Conservation (phyloP, 805 yeast genomes). For the Komagataella pseudopastoris region DNA sequence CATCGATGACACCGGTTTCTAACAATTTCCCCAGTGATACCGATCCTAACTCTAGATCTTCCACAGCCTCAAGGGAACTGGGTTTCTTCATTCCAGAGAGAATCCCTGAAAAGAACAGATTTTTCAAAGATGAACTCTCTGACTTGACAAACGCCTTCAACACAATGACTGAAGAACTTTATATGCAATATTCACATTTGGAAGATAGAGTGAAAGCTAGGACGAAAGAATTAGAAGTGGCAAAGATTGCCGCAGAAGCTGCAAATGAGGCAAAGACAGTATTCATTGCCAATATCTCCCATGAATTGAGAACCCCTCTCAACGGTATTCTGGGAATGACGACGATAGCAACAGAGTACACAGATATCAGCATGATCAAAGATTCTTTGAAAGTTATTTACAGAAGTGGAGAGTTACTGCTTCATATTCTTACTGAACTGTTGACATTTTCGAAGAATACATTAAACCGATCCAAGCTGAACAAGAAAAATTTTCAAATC, state of each 20-base stretch:
- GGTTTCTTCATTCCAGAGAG: not conserved
- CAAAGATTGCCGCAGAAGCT: slow-evolving; percentile 60
- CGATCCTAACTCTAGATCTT: not conserved
- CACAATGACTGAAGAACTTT: slow-evolving; percentile 80
- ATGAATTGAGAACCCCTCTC: slow-evolving; percentile 88
- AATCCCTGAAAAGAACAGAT: slow-evolving; percentile 31
- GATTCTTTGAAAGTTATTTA: slow-evolving; percentile 71
- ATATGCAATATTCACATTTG: slow-evolving; percentile 67
- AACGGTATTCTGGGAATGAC: slow-evolving; percentile 97
- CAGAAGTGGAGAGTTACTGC: slow-evolving; percentile 79
- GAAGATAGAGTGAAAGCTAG: slow-evolving; percentile 83
- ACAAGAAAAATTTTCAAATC: slow-evolving; percentile 68
- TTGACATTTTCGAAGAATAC: slow-evolving; percentile 90
- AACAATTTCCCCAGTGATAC: not conserved
- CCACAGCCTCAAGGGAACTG: not conserved
- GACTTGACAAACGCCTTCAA: slow-evolving; percentile 84
- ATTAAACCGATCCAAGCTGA: slow-evolving; percentile 68
- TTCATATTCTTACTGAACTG: slow-evolving; percentile 83
- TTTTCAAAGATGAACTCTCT: slow-evolving; percentile 73
- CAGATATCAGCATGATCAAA: slow-evolving; percentile 51
- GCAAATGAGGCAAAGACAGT: slow-evolving; percentile 97
- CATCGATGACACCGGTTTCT: slow-evolving; percentile 11
- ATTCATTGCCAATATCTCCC: slow-evolving; percentile 84
- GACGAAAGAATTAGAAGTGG: slow-evolving; percentile 79
- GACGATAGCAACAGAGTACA: slow-evolving; percentile 83